Evolutionary conservation across 2,329 filamentous ascomycete genomes (phyloP).

Genomic region (Aureobasidium pullulans): DNA sequence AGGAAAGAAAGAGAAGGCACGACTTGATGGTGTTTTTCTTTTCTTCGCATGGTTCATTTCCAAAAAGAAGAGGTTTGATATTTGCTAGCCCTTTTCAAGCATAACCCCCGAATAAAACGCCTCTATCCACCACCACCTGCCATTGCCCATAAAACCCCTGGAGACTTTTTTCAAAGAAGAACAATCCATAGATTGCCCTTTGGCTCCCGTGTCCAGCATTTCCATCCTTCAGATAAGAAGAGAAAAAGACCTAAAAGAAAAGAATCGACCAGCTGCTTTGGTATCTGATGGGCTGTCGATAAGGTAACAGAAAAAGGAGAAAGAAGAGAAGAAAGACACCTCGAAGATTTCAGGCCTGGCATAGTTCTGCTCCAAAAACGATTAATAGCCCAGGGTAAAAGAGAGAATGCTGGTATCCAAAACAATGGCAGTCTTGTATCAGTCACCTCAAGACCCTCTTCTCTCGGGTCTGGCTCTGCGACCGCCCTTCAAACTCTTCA

Average conservation of each 20-base stretch:
- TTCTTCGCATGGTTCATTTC: neutral
- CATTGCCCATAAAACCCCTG: neutral
- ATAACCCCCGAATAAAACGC: neutral
- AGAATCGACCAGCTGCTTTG: conserved; percentile 1
- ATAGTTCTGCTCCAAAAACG: neutral
- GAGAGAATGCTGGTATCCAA: neutral
- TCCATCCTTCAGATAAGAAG: neutral
- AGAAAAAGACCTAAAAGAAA: neutral
- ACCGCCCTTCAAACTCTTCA: conserved; percentile 74
- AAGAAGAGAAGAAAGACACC: neutral
- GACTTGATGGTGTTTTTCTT: too few relatives aligned
- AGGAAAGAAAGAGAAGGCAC: too few relatives aligned
- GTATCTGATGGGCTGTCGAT: conserved; percentile 4
- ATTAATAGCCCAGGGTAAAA: neutral
- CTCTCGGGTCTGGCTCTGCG: conserved; percentile 40
- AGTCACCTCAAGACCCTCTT: conserved; percentile 12
- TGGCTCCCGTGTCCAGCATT: neutral
- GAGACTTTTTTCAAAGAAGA: neutral
- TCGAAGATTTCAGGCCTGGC: neutral
- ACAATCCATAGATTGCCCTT: neutral
- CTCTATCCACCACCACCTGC: neutral
- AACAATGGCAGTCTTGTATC: neutral
- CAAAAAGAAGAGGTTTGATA: neutral
- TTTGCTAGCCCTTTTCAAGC: neutral
- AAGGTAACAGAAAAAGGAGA: neutral